Evolutionary conservation across 2,329 filamentous ascomycete species (phyloP).

Genomic region (Epichloe glyceriae): DNA sequence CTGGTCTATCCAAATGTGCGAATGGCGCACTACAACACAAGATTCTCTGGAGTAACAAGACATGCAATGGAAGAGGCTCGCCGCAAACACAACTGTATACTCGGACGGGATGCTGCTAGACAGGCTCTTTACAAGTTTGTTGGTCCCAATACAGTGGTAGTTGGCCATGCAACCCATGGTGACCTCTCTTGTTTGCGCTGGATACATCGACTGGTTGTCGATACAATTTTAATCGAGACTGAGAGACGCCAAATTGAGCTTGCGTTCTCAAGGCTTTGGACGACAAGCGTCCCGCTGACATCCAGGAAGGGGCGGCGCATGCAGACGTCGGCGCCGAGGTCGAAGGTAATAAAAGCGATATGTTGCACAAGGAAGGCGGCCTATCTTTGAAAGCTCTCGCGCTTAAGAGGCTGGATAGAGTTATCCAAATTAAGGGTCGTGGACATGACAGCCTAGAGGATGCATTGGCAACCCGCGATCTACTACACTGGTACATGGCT

Average conservation of each 20-base stretch:
- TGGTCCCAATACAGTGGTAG: slow-evolving; percentile 31
- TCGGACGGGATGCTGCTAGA: slow-evolving; percentile 29
- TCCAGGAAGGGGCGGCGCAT: slow-evolving; percentile 4
- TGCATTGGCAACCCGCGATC: slow-evolving; percentile 28
- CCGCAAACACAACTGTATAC: slow-evolving; percentile 19
- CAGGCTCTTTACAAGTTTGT: slow-evolving; percentile 30
- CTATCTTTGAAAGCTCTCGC: slow-evolving; percentile 28
- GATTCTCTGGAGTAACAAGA: slow-evolving; percentile 34
- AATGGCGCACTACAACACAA: slow-evolving; percentile 37
- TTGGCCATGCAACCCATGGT: slow-evolving; percentile 30
- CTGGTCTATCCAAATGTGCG: slow-evolving; percentile 33
- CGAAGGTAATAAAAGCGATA: not conserved
- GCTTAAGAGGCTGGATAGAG: slow-evolving; percentile 21
- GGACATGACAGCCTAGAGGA: slow-evolving; percentile 34
- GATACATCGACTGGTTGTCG: slow-evolving; percentile 32
- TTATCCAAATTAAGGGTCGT: slow-evolving; percentile 23
- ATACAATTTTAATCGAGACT: slow-evolving; percentile 27
- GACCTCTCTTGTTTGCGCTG: slow-evolving; percentile 34
- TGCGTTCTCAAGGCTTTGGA: not conserved
- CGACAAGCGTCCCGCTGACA: slow-evolving; percentile 1
- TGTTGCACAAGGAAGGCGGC: slow-evolving; percentile 7
- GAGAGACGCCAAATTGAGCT: slow-evolving; percentile 6
- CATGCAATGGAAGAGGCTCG: slow-evolving; percentile 24
- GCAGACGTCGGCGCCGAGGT: not conserved
- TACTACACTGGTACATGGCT: slow-evolving; percentile 25